Conservation (phyloP, 768 basidiomycete species). For the Phlebiopsis flavidoalba region DNA sequence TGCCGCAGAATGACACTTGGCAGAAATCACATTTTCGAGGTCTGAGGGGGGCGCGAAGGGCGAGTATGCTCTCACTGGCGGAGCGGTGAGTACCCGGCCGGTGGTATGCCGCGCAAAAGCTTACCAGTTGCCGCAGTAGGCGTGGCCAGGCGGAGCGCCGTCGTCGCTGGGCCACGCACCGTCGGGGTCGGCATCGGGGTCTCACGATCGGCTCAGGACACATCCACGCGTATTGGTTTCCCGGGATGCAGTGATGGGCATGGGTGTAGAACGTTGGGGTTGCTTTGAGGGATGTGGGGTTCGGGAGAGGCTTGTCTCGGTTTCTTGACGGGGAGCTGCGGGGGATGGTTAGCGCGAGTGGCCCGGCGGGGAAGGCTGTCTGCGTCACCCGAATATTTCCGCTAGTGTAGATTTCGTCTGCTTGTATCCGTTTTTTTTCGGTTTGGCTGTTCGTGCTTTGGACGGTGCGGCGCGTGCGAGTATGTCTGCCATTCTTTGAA, state of each 20-base stretch:
- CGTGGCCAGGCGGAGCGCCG: slow-evolving; percentile 75
- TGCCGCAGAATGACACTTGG: slow-evolving; percentile 77
- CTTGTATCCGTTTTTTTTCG: slow-evolving; percentile 75
- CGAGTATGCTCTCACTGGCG: slow-evolving; percentile 72
- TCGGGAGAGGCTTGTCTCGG: slow-evolving; percentile 76
- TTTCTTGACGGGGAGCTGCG: slow-evolving; percentile 67
- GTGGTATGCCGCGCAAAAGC: slow-evolving; percentile 12
- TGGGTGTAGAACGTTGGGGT: slow-evolving; percentile 63
- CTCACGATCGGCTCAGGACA: slow-evolving; percentile 78
- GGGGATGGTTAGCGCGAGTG: background rate
- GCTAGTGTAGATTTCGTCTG: slow-evolving; percentile 71
- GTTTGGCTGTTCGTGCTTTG: slow-evolving; percentile 58
- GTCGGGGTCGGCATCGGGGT: slow-evolving; percentile 63
- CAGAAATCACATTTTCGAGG: slow-evolving; percentile 85
- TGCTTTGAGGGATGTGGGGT: slow-evolving; percentile 59
- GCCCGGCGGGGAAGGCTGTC: slow-evolving; percentile 1
- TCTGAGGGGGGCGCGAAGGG: slow-evolving; percentile 71
- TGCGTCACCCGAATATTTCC: slow-evolving; percentile 58
- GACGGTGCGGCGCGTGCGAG: slow-evolving; percentile 69
- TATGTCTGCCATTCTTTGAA: slow-evolving; percentile 70
- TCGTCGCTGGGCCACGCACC: slow-evolving; percentile 76
- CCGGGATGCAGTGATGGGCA: slow-evolving; percentile 72
- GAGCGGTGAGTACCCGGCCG: background rate
- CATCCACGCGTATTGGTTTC: slow-evolving; percentile 72
- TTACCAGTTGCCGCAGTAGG: slow-evolving; percentile 78